Percentiles rank a stretch among this genome's conserved stretches.
phyloP scores from a whole-genome alignment of 495 filamentous ascomycete species.

The Trichocladium antarcticum region DNA sequence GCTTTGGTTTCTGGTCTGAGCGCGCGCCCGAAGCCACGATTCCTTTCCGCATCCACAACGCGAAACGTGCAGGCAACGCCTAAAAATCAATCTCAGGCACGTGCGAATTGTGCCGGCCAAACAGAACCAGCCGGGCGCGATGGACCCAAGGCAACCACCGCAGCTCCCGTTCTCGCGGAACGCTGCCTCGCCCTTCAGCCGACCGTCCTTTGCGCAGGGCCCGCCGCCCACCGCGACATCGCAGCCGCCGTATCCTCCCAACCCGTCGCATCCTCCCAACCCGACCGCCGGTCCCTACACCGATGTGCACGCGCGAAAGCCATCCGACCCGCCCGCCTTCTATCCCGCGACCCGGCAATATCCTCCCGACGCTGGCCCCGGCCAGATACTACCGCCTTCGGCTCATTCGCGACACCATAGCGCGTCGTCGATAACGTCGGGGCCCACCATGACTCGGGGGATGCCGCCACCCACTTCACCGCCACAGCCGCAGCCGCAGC shows the following conservation, averaged over 20 bases:
- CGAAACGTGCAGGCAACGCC: no score
- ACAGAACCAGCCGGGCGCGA: slow-evolving; percentile 9
- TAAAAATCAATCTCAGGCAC: slow-evolving; percentile 2
- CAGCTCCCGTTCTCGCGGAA: slow-evolving; percentile 33
- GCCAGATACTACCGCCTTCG: slow-evolving; percentile 32
- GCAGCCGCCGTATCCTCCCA: slow-evolving; percentile 24
- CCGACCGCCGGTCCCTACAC: slow-evolving; percentile 26
- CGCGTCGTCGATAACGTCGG: slow-evolving; percentile 39
- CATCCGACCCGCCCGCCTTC: slow-evolving; percentile 37
- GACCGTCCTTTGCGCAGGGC: slow-evolving; percentile 24
- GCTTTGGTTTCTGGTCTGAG: no score
- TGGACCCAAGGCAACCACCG: slow-evolving; percentile 36
- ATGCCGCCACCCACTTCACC: slow-evolving; percentile 45
- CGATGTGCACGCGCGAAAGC: slow-evolving; percentile 40
- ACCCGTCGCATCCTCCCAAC: slow-evolving; percentile 14
- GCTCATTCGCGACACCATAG: slow-evolving; percentile 44
- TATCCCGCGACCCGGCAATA: slow-evolving; percentile 38
- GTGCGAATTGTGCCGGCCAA: slow-evolving; percentile 10
- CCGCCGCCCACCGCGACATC: slow-evolving; percentile 17
- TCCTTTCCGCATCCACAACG: no score
- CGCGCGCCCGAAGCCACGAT: no score
- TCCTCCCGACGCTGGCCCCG: slow-evolving; percentile 34
- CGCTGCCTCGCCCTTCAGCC: slow-evolving; percentile 26
- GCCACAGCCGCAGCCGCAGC: slow-evolving; percentile 35
- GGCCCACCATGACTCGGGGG: slow-evolving; percentile 33